These are phyloP conservation scores for Mycena filopes DNA, from an alignment of 768 basidiomycete genomes.

Conservation along the genomic window DNA sequence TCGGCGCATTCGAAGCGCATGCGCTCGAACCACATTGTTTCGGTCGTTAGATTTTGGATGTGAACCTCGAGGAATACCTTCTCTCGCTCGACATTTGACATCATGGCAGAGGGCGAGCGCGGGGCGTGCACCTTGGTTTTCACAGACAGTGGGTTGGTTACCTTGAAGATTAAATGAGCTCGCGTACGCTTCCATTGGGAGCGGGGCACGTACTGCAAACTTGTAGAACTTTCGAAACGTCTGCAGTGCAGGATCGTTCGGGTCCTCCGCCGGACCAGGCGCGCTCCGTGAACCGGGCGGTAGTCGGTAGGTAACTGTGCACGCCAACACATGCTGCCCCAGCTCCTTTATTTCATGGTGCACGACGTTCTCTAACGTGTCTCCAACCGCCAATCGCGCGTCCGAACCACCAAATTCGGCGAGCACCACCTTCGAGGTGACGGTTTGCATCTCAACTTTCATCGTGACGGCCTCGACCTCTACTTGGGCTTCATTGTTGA, in stretches of 20 bases:
- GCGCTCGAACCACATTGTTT: constrained; percentile 82
- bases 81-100: constrained; percentile 73
- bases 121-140: constrained; percentile 92
- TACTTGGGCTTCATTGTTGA: constrained; percentile 80
- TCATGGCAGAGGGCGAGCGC: constrained; percentile 75
- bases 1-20: constrained; percentile 82
- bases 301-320: constrained; percentile 85
- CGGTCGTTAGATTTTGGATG: constrained; percentile 87
- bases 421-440: constrained; percentile 68
- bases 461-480: constrained; percentile 73
- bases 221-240: constrained; percentile 93
- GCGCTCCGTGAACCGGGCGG: constrained; percentile 65
- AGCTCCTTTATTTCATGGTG: constrained; percentile 94
- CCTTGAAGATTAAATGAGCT: constrained; percentile 55
- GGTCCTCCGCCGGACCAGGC: constrained; percentile 59
- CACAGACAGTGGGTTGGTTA: constrained; percentile 93
- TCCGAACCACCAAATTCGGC: constrained; percentile 71
- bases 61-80: constrained; percentile 94
- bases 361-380: constrained; percentile 74
- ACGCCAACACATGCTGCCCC: constrained; percentile 89
- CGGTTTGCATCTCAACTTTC: constrained; percentile 89
- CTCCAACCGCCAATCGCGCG: constrained; percentile 60
- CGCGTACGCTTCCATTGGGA: not conserved
- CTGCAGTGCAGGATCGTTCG: constrained; percentile 65
- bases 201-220: constrained; percentile 72